A percentile compares a stretch with the other conserved stretches of the same genome.
These are phyloP conservation scores for Amaranthus tricolor DNA, from an alignment of 179 eudicot genomes.

Conservation along the genomic window DNA sequence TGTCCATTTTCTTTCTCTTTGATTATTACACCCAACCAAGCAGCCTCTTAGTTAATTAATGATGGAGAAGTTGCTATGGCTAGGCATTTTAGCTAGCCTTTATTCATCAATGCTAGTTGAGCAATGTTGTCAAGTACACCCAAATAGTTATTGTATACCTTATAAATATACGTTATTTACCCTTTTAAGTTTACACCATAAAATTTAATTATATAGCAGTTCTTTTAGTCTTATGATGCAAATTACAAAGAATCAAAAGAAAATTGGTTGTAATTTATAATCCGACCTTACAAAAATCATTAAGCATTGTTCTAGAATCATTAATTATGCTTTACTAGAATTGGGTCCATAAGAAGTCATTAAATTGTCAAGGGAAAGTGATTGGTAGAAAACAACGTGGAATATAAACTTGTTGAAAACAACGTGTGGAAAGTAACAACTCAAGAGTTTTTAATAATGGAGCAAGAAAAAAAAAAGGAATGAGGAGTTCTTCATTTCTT, in stretches of 20 bases:
- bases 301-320: constrained; percentile 3
- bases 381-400: constrained; percentile 7
- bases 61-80: constrained; percentile 2
- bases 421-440: constrained; percentile 4
- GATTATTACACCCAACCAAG: too few species aligned
- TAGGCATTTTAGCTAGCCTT: neutral
- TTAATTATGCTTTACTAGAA: neutral
- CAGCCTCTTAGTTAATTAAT: neutral
- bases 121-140: constrained; percentile 16
- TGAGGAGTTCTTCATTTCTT: too few species aligned
- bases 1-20: too few species aligned
- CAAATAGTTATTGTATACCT: neutral
- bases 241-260: too few species aligned
- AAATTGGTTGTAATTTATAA: neutral
- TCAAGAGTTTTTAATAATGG: neutral
- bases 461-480: too few species aligned
- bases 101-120: neutral
- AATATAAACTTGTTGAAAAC: constrained; percentile 10
- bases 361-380: neutral
- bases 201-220: too few species aligned
- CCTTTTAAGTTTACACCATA: too few species aligned
- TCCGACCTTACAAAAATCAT: constrained; percentile 2
- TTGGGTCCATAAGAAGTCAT: constrained; percentile 17
- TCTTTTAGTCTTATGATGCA: too few species aligned
- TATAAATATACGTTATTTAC: neutral